These are phyloP conservation scores for Pythium rhizo-oryzae DNA, from an alignment of 352 stramenopile species.

Conservation along the genomic window DNA sequence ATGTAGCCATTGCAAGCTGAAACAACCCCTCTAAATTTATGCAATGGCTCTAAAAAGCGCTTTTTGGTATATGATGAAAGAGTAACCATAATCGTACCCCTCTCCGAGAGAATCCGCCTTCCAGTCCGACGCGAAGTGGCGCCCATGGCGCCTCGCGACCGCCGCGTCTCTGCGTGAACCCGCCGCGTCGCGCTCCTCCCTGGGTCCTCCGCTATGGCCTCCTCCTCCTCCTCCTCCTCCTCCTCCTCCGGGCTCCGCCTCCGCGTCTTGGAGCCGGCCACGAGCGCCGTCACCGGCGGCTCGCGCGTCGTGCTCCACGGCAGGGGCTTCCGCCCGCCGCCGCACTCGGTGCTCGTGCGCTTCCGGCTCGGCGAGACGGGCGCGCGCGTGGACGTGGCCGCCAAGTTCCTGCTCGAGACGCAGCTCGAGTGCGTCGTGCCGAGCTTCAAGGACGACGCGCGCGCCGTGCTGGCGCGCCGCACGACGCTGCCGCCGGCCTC, in stretches of 20 bases:
- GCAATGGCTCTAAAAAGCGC: conserved; percentile 13
- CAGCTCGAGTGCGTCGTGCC: conserved; percentile 64
- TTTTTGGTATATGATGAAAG: conserved; percentile 3
- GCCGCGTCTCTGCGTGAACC: not conserved
- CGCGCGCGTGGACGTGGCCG: conserved; percentile 42
- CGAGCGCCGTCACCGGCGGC: conserved; percentile 49
- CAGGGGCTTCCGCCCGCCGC: conserved; percentile 54
- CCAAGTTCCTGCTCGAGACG: conserved; percentile 53
- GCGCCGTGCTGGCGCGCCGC: conserved; percentile 36
- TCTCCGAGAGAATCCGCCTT: not conserved
- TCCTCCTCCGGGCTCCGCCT: conserved; percentile 37
- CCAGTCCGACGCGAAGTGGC: not conserved
- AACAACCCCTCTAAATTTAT: conserved; percentile 13
- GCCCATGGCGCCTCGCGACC: not conserved
- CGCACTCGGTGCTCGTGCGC: conserved; percentile 66
- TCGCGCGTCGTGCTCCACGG: conserved; percentile 61
- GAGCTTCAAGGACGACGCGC: conserved; percentile 45
- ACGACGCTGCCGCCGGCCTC: conserved; percentile 51
- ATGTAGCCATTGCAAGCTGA: conserved; percentile 20
- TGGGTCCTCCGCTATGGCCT: not conserved
- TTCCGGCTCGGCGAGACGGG: conserved; percentile 43
- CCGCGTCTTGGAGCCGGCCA: conserved; percentile 52
- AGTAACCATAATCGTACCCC: not conserved
- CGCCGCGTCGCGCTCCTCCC: not conserved
- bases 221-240: not conserved